Evolutionary conservation across 2,329 filamentous ascomycete genomes (phyloP).

Genomic region (Fusarium euwallaceae): DNA sequence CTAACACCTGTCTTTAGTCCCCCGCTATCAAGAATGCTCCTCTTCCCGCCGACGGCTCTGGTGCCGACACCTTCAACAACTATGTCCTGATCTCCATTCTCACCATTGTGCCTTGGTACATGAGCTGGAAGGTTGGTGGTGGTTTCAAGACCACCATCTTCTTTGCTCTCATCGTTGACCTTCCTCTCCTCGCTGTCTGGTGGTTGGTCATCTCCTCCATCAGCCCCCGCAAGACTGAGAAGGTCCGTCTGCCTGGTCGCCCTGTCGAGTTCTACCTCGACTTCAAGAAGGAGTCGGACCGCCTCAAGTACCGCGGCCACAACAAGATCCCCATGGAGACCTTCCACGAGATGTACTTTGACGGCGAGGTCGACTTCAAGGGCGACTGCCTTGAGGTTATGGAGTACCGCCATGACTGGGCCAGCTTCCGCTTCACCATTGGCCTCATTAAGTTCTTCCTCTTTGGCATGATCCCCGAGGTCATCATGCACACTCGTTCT

Average conservation of each 20-base stretch:
- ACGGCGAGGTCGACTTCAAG: slow-evolving; percentile 94
- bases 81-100: slow-evolving; percentile 78
- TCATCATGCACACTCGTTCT: slow-evolving; percentile 91
- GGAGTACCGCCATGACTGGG: slow-evolving; percentile 98
- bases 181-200: slow-evolving; percentile 85
- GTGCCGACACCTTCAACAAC: slow-evolving; percentile 91
- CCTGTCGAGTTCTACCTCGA: slow-evolving; percentile 92
- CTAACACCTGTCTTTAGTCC: slow-evolving; percentile 39
- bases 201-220: slow-evolving; percentile 86
- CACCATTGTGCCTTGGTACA: slow-evolving; percentile 79
- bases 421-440: slow-evolving; percentile 90
- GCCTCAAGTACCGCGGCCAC: slow-evolving; percentile 78
- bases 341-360: slow-evolving; percentile 98
- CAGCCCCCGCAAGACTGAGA: slow-evolving; percentile 92
- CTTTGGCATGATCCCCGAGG: slow-evolving; percentile 87
- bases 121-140: slow-evolving; percentile 88
- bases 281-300: slow-evolving; percentile 76
- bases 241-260: slow-evolving; percentile 86
- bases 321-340: slow-evolving; percentile 91
- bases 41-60: slow-evolving; percentile 88
- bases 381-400: slow-evolving; percentile 89
- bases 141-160: slow-evolving; percentile 91
- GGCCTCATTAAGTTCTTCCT: slow-evolving; percentile 90
- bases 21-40: slow-evolving; percentile 93
- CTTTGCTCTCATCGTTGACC: slow-evolving; percentile 80